Conservation (phyloP, 345 rosid species). For the Acer saccharum region DNA sequence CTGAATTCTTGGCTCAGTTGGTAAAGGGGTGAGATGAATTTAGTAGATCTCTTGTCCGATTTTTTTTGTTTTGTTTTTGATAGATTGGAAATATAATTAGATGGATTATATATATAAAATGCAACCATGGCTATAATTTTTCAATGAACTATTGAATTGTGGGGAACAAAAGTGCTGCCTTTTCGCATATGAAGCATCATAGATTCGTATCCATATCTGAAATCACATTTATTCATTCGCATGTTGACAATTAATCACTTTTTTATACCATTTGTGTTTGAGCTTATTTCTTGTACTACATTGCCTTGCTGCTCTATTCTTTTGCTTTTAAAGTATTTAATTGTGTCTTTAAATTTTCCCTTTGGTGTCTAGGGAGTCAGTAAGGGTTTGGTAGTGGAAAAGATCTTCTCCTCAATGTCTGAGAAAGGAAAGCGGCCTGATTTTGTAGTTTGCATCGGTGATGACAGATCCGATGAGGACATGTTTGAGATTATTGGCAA, state of each 20-base stretch:
- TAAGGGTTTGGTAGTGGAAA: constrained; percentile 65
- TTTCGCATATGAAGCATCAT: not conserved
- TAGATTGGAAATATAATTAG: not conserved
- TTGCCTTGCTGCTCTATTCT: not conserved
- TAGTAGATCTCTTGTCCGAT: not conserved
- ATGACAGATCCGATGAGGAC: constrained; percentile 77
- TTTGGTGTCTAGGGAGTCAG: constrained; percentile 54
- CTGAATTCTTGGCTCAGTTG: not conserved
- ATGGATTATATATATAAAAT: not conserved
- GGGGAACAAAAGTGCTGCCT: not conserved
- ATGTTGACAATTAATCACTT: not conserved
- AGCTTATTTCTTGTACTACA: not conserved
- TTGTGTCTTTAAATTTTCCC: constrained; percentile 2
- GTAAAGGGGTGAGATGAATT: not conserved
- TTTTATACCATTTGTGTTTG: not conserved
- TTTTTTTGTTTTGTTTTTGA: not conserved
- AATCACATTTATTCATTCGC: not conserved
- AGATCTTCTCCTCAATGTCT: constrained; percentile 55
- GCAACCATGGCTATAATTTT: not conserved
- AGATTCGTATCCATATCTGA: not conserved
- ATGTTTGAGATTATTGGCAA: constrained; percentile 68
- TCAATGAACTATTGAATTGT: not conserved
- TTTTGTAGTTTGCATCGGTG: constrained; percentile 72
- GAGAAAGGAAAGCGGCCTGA: constrained; percentile 49
- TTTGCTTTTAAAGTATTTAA: not conserved